Evolutionary conservation across 148 eudicot genomes (phyloP), one percentile per base, ranked within the genome.

Genomic region (Silene uniflora): DNA sequence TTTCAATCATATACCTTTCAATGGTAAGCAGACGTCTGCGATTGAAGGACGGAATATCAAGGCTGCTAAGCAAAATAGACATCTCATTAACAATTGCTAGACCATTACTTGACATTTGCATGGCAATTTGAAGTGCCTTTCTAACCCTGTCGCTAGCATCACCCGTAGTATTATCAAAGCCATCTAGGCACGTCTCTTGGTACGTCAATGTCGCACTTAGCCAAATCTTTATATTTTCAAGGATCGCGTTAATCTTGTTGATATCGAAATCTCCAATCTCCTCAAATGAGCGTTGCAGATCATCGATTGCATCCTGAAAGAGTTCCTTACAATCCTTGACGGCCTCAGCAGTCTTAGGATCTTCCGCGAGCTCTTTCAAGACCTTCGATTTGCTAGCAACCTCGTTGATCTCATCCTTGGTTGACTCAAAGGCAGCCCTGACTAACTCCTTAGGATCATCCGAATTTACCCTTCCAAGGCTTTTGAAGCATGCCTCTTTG

Each of bases 101-200:
- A 24, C 83, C 88, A 75, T 91, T 89, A 79, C 91, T 90, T 0
- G 90, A 86, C 82, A 91, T 61, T 23, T 88, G 76, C 87, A 79
- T 85, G 22, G 83, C 58, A 0, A 58, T 74, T 12, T 80, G 79
- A 44, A 89, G 70, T 3, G 76, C 60, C 13, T 83, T 73, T 23
- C 81, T 78, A 83, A 91, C 79, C 71, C 79, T 88, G 5, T 73
- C 73, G 13, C 83, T 83, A 0, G 87, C 89, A 22, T 85, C 88
- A 6, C 89, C 85, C 0, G 80, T 69, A 0, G 86, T 83, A 74
- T 87, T 84, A 19, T 89, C 89, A 10, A 91, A 89, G 11, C 90
- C 93, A 55, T 91, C 93, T 1, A 91, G 61, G 65, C 97, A 91
- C 8, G 97, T 89, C 64, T 89, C 91, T 72, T 91, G 90, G 72